Base-by-base conservation (phyloP, 345 rosid genomes). In the Eucalyptus cloeziana region DNA sequence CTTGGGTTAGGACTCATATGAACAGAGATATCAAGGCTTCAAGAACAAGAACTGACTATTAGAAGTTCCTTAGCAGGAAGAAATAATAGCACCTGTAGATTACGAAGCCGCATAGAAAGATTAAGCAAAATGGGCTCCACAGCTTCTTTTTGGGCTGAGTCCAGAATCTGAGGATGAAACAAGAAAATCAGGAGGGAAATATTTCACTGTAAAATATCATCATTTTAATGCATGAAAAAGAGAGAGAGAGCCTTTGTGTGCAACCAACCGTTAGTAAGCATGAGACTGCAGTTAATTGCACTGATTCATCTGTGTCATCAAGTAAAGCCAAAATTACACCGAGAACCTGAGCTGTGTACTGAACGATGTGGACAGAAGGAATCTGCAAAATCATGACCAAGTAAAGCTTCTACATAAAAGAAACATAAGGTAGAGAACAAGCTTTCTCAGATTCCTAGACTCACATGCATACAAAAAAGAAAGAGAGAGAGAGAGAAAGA, bases 231-330 rank as follows among this genome's bases (percentile, higher is more conserved):
- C 86, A 31, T 25, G 86, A 76, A 11, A 85, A 9, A 49, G 83
- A 88, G 76, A 67, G 19, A 51, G 79, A 86, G 83, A 50, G 87
- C 16, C 40, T 86, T 87, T 54, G 50, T 85, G 92, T 86, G 49
- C 60, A 88, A 49, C 90, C 90, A 92, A 96, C 99, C 98, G 88
- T 94, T 90, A 95, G 87, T 92, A 95, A 93, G 92, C 99, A 96
- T 91, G 99, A 95, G 81, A 97, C 99, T 49, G 99, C 96, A 91
- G 99, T 96, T 88, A 96, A 91, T 90, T 97, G 99, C 91, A 97
- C 99, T 16, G 98, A 94, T 90, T 95, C 99, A 85, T 96, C 97
- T 69, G 92, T 90, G 92, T 97, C 99, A 92, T 97, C 99, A 64
- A 97, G 98, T 92, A 96, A 92, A 27, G 98, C 98, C 91, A 96